These are phyloP conservation scores for Penicillium parvum DNA, from an alignment of 495 filamentous ascomycete species.

Conservation along the genomic window DNA sequence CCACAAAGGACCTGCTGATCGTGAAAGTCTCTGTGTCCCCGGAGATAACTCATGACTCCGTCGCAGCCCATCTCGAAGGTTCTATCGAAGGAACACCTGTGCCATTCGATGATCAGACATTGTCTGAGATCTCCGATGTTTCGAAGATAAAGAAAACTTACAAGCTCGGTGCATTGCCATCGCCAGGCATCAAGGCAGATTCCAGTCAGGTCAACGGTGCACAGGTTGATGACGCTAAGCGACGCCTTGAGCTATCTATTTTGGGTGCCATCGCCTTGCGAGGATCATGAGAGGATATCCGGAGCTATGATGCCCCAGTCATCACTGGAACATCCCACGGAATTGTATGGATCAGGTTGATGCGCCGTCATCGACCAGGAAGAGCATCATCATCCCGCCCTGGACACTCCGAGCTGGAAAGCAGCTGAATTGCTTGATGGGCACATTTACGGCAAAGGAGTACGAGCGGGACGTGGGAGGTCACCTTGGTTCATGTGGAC, in stretches of 20 bases:
- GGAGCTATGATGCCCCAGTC: too few species aligned
- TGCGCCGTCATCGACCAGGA: too few species aligned
- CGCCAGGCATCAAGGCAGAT: conserved; percentile 21
- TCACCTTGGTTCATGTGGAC: too few species aligned
- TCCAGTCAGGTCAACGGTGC: conserved; percentile 17
- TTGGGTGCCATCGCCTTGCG: conserved; percentile 72
- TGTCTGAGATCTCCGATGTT: conserved; percentile 58
- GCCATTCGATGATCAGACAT: conserved; percentile 57
- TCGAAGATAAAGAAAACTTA: conserved; percentile 75
- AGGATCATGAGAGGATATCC: conserved; percentile 43
- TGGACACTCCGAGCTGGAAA: too few species aligned
- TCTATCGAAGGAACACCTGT: conserved; percentile 59
- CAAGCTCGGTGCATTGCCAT: conserved; percentile 59
- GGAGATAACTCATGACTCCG: conserved; percentile 46
- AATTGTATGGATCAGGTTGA: too few species aligned
- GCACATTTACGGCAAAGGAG: too few species aligned
- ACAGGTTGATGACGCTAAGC: conserved; percentile 29
- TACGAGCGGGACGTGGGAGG: too few species aligned
- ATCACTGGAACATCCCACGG: too few species aligned
- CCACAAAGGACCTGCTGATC: conserved; percentile 64
- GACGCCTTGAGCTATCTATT: conserved; percentile 56
- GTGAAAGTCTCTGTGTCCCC: conserved; percentile 61
- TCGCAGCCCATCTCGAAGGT: conserved; percentile 57
- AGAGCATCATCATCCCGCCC: too few species aligned
- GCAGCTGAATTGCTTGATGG: too few species aligned